These are phyloP conservation scores for Colletotrichum sp. DNA, from an alignment of 2,329 filamentous ascomycete genomes.

Conservation along the genomic window DNA sequence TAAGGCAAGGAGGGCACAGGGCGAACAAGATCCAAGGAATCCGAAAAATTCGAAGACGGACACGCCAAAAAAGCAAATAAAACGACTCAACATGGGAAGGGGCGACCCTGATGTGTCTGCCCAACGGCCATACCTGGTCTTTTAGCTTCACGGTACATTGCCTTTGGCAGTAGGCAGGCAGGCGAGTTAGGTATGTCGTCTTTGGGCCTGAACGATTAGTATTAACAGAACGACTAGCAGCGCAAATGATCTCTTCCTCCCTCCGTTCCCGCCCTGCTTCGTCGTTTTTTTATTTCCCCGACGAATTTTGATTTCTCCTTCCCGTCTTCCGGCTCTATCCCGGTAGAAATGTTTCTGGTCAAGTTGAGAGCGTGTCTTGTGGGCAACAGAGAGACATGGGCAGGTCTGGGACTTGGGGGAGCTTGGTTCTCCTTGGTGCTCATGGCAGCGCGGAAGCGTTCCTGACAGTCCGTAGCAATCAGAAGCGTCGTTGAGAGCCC, in stretches of 20 bases:
- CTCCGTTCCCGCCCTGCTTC: not conserved
- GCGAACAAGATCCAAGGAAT: not conserved
- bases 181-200: not conserved
- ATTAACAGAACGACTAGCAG: not conserved
- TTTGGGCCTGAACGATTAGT: not conserved
- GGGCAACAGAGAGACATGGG: not conserved
- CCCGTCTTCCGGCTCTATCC: slow-evolving; percentile 8
- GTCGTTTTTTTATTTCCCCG: not conserved
- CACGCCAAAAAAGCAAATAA: not conserved
- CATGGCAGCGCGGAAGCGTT: slow-evolving; percentile 17
- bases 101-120: not conserved
- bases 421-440: not conserved
- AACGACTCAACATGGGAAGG: slow-evolving; percentile 1
- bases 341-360: slow-evolving; percentile 15
- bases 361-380: not conserved
- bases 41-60: not conserved
- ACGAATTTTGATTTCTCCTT: not conserved
- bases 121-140: not conserved
- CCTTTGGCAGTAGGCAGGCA: not conserved
- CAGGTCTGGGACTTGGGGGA: slow-evolving; percentile 9
- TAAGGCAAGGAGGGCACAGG: not conserved
- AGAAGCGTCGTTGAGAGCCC: slow-evolving; percentile 6
- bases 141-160: not conserved
- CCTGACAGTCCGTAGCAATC: slow-evolving; percentile 19
- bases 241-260: not conserved